A percentile compares a stretch with the other conserved stretches of the same genome.
These are phyloP conservation scores for Amanita fuliginea DNA, from an alignment of 768 basidiomycete genomes.

Conservation along the genomic window DNA sequence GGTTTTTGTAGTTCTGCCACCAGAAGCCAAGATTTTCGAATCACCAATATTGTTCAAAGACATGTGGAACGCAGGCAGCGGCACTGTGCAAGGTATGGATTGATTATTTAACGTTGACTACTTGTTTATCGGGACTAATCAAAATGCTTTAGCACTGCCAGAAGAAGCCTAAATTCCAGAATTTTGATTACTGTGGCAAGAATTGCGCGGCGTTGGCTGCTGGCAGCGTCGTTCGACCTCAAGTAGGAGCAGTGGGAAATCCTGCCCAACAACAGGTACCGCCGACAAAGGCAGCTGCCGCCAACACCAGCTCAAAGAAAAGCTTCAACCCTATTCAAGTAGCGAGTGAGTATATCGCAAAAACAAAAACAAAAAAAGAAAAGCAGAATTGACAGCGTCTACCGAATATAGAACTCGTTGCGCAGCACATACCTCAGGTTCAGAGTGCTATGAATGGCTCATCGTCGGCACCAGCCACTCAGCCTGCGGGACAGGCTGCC, in stretches of 20 bases:
- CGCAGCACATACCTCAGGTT: constrained; percentile 35
- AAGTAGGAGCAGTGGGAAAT: background rate
- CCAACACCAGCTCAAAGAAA: background rate
- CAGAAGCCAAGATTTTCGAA: constrained; percentile 36
- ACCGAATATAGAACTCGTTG: constrained; percentile 26
- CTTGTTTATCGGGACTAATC: background rate
- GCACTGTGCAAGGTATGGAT: constrained; percentile 29
- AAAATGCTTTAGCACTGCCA: constrained; percentile 34
- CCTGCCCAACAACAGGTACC: background rate
- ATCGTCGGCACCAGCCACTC: background rate
- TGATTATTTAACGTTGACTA: background rate
- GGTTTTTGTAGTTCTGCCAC: constrained; percentile 32
- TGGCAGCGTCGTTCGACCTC: constrained; percentile 8
- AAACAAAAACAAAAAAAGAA: background rate
- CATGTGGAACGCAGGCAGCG: constrained; percentile 37
- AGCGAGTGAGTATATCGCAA: constrained; percentile 22
- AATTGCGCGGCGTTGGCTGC: constrained; percentile 42
- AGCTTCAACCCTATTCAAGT: constrained; percentile 27
- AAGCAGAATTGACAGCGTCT: background rate
- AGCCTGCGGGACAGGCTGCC: constrained; percentile 7
- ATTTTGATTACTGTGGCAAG: constrained; percentile 54
- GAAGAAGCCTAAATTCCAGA: constrained; percentile 47
- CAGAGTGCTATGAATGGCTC: constrained; percentile 16
- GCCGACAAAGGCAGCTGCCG: constrained; percentile 3
- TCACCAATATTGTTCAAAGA: constrained; percentile 41